Conservation (phyloP, 192 early-diverging fungal genomes). For the Backusella mclennaniae region DNA sequence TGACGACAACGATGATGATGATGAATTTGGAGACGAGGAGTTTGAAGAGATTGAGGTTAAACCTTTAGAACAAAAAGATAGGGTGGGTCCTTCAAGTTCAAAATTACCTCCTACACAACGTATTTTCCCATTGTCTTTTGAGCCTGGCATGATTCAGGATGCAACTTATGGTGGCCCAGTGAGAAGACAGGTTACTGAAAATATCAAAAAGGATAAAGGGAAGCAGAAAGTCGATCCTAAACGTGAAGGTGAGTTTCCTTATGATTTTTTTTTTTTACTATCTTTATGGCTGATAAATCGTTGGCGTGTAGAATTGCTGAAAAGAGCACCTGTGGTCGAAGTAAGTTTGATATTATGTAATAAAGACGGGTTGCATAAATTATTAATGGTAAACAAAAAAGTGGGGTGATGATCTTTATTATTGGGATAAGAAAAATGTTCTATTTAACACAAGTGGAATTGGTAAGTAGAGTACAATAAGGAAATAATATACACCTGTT, state of each 20-base stretch:
- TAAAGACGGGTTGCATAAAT: background rate
- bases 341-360: slow-evolving; percentile 5
- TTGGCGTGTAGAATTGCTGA: slow-evolving; percentile 38
- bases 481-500: background rate
- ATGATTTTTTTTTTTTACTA: background rate
- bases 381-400: slow-evolving; percentile 6
- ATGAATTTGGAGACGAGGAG: slow-evolving; percentile 43
- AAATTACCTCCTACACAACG: slow-evolving; percentile 32
- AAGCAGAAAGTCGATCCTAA: slow-evolving; percentile 12
- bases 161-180: slow-evolving; percentile 31
- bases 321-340: slow-evolving; percentile 60
- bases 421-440: slow-evolving; percentile 62
- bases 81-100: background rate
- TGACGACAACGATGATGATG: slow-evolving; percentile 39
- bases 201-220: background rate
- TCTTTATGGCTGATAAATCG: background rate
- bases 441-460: slow-evolving; percentile 58
- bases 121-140: slow-evolving; percentile 36
- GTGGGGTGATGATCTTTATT: slow-evolving; percentile 64
- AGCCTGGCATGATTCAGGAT: slow-evolving; percentile 40
- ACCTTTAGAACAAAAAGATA: background rate
- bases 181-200: background rate
- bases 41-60: slow-evolving; percentile 34
- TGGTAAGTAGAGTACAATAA: slow-evolving; percentile 20
- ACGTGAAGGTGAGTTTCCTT: slow-evolving; percentile 8